Evolutionary conservation across 805 yeast genomes (phyloP), one percentile per base, ranked within the genome.

Genomic region (Cephaloascus fragrans): DNA sequence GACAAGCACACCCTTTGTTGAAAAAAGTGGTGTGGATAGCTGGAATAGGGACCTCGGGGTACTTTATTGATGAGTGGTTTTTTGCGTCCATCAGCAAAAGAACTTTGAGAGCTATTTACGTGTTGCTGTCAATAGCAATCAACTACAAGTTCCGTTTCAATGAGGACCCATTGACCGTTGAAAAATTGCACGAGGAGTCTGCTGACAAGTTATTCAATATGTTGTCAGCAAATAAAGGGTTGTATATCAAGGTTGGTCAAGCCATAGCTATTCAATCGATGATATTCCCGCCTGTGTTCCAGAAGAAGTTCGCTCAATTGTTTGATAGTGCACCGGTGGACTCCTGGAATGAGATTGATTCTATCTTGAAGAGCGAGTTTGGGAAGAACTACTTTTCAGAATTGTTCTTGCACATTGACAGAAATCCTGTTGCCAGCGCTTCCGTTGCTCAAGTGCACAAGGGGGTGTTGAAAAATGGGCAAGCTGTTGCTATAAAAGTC

Each of bases 231-330:
- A 77, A 77, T 50, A 72, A 69, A 45, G 83, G 83, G 2, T 63
- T 84, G 16, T 84, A 81, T 51, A 78, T 84, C 53, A 83, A 83
- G 53, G 56, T 81, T 47, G 94, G 93, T 18, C 93, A 83, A 64
- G 80, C 84, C 38, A 69, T 83, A 35, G 90, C 93, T 2, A 76
- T 83, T 50, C 93, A 84, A 53, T 78, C 86, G 1, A 59, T 70
- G 19, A 64, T 80, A 49, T 73, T 83, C 45, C 94, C 94, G 2
- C 55, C 62, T 28, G 80, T 76, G 17, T 82, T 64, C 56, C 85
- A 77, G 46, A 68, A 62, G 32, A 69, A 72, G 48, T 78, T 83
- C 50, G 61, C 67, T 12, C 56, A 61, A 41, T 57, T 83, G 37
- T 83, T 80, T 48, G 93, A 83, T 51, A 64, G 68, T 37, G 93